A percentile compares a stretch with the other conserved stretches of the same genome.
Conservation (phyloP, 75 land plant genomes). For the Cupressus sempervirens region DNA sequence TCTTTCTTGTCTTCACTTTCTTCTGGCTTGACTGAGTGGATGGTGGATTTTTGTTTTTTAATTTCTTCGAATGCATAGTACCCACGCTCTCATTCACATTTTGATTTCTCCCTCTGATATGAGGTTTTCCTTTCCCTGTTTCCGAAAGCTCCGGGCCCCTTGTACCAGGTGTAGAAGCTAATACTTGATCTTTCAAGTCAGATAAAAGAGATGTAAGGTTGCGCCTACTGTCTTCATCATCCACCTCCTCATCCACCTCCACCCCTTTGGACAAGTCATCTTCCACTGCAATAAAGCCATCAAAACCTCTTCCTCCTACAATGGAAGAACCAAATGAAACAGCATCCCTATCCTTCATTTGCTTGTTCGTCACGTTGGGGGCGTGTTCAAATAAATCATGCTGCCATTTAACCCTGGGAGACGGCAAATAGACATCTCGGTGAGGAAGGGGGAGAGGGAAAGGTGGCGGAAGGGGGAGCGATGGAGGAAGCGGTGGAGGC, state of each 20-base stretch:
- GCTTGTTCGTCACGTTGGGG: neutral
- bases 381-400: neutral
- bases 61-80: neutral
- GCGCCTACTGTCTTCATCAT: neutral
- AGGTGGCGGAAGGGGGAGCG: neutral
- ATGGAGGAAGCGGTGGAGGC: neutral
- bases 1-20: neutral
- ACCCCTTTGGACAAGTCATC: neutral
- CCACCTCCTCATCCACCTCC: neutral
- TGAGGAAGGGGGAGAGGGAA: neutral
- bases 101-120: neutral
- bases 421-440: neutral
- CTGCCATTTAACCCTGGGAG: constrained; percentile 4
- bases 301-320: neutral
- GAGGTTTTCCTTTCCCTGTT: neutral
- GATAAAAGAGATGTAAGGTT: neutral
- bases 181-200: neutral
- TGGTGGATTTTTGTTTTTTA: neutral
- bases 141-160: neutral
- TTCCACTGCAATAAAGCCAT: neutral
- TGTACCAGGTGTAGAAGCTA: neutral
- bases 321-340: neutral
- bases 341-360: neutral
- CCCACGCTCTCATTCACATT: neutral
- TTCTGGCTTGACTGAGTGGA: neutral